phyloP scores from a whole-genome alignment of 192 early-diverging fungal species.

The Dissophora ornata region DNA sequence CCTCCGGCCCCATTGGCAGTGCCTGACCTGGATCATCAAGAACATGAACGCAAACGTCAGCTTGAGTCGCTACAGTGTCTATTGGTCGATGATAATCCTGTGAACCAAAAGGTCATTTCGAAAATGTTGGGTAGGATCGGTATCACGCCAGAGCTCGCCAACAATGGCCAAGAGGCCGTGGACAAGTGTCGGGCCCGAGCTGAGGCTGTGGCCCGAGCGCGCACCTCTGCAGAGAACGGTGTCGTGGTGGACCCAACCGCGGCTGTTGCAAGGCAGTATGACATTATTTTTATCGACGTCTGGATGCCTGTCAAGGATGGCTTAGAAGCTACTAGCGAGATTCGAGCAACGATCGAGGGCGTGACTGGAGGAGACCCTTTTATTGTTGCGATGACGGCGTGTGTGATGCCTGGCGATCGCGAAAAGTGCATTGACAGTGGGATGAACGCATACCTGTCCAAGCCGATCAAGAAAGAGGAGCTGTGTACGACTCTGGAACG shows the following conservation, averaged over 20 bases:
- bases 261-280: slow-evolving; percentile 34
- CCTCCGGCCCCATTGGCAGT: slow-evolving; percentile 20
- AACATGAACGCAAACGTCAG: slow-evolving; percentile 33
- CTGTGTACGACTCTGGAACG: slow-evolving; percentile 34
- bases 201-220: slow-evolving; percentile 14
- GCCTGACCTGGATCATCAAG: slow-evolving; percentile 18
- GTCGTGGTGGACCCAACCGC: neutral
- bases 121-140: slow-evolving; percentile 51
- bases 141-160: slow-evolving; percentile 43
- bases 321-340: slow-evolving; percentile 41
- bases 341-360: slow-evolving; percentile 32
- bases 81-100: slow-evolving; percentile 59
- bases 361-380: slow-evolving; percentile 27
- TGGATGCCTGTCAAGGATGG: slow-evolving; percentile 56
- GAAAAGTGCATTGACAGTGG: slow-evolving; percentile 56
- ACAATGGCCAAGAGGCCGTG: slow-evolving; percentile 56
- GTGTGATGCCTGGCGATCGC: slow-evolving; percentile 52
- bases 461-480: slow-evolving; percentile 62
- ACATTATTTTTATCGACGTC: slow-evolving; percentile 57
- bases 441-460: slow-evolving; percentile 64
- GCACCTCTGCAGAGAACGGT: neutral
- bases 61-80: slow-evolving; percentile 42
- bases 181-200: slow-evolving; percentile 36
- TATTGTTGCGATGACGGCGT: slow-evolving; percentile 49
- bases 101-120: slow-evolving; percentile 56